Base-by-base conservation (phyloP, 169 alveolate genomes). In the Plasmodium ovale region DNA sequence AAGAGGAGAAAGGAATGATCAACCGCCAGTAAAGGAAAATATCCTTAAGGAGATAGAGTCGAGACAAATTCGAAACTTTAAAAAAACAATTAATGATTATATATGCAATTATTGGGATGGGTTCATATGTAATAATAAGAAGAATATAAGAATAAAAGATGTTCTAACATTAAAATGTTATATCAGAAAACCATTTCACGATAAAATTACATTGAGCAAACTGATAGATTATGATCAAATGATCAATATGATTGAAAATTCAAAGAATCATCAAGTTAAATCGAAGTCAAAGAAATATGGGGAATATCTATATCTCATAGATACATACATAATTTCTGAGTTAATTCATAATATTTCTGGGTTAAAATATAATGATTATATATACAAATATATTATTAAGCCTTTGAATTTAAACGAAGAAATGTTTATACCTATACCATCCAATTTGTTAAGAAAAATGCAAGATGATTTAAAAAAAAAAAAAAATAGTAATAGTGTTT, bases 91-190 rank as follows among this genome's bases (percentile, higher is more conserved):
- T 31, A 89, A 92, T 23, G 92, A 87, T 14, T 84, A 89, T 68
- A 87, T 92, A 16, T 92, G 93, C 31, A 92, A 92, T 33, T 92
- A 92, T 25, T 92, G 93, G 93, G 94, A 92, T 44, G 94, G 94
- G 5, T 92, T 92, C 56, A 87, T 92, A 19, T 72, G 94, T 53
- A 85, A 92, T 68, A 92, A 92, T 21, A 92, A 92, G 35, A 92
- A 92, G 64, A 68, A 84, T 67, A 69, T 92, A 77, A 85, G 87
- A 21, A 73, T 92, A 68, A 92, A 92, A 47, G 94, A 92, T 60
- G 58, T 92, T 3, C 56, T 92, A 9, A 68, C 91, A 9, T 87
- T 85, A 39, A 92, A 92, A 58, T 92, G 94, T 42, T 92, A 87
- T 39, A 73, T 92, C 16, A 72, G 59, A 25, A 84, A 92, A 25